Base-by-base conservation (phyloP, 768 basidiomycete genomes). In the Pleurotus giganteus region DNA sequence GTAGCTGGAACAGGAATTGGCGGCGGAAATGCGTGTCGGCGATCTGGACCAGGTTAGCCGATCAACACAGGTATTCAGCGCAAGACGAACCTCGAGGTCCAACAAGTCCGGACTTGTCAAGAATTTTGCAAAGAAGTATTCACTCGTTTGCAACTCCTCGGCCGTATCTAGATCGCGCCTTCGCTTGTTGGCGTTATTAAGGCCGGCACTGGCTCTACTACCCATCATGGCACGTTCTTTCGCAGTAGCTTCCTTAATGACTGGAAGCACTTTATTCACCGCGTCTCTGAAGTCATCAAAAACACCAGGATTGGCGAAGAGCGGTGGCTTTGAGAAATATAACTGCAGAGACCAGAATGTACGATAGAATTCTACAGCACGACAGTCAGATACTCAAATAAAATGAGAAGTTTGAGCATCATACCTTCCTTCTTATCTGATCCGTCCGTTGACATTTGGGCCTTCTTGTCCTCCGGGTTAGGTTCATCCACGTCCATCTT, bases 61-160 rank as follows among this genome's bases (percentile, higher is more conserved):
- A 28, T 9, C 28, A 47, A 26, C 55, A 51, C 11, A 37, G 27
- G 28, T 29, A 51, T 47, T 53, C 59, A 54, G 34, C 26, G 32
- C 21, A 28, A 31, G 2, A 41, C 77, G 47, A 47, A 93, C 94
- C 80, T 97, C 93, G 44, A 94, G 84, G 49, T 90, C 92, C 13
- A 94, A 74, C 19, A 97, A 73, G 53, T 94, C 91, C 0, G 90
- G 86, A 58, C 85, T 92, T 0, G 94, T 96, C 52, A 97, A 72
- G 70, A 93, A 95, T 69, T 95, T 97, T 32, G 94, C 91, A 63
- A 94, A 95, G 71, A 95, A 96, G 65, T 94, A 94, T 57, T 94
- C 87, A 46, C 75, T 82, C 17, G 73, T 71, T 53, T 75, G 76
- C 13, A 70, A 73, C 63, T 84, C 86, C 47, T 81, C 78, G n/a